Percentiles rank a stretch among this genome's conserved stretches.
Conservation (phyloP, 2,329 filamentous ascomycete species). For the Fonsecaea pedrosoi region DNA sequence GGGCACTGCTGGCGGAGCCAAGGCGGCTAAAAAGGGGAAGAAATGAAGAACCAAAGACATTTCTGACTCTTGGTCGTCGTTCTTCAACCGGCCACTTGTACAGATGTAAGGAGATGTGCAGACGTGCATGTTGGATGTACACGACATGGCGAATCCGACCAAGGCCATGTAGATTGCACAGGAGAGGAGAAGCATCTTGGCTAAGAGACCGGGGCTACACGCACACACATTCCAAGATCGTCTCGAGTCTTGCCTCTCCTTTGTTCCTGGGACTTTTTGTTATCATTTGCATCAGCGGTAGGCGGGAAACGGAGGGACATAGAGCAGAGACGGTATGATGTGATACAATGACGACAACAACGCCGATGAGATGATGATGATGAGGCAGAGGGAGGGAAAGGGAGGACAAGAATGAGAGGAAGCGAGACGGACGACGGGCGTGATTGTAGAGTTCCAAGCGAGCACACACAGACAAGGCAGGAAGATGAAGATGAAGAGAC, state of each 20-base stretch:
- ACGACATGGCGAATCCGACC: neutral
- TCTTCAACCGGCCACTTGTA: neutral
- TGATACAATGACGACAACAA: neutral
- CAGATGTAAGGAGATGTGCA: neutral
- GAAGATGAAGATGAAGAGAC: neutral
- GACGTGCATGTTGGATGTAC: neutral
- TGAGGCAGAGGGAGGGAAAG: neutral
- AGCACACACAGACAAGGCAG: neutral
- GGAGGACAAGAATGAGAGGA: neutral
- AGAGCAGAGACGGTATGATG: neutral
- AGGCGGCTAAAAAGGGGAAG: slow-evolving; percentile 44
- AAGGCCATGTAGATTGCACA: neutral
- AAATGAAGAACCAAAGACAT: slow-evolving; percentile 27
- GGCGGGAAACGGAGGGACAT: slow-evolving; percentile 1
- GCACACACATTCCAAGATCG: neutral
- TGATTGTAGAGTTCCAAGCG: neutral
- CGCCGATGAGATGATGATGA: too few species aligned
- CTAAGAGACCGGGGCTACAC: neutral
- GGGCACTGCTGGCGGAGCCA: slow-evolving; percentile 42
- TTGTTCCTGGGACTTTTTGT: neutral
- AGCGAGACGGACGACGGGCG: neutral
- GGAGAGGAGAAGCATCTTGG: neutral
- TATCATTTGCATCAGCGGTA: slow-evolving; percentile 14
- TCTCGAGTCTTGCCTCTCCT: neutral
- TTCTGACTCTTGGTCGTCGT: slow-evolving; percentile 15